Base-by-base conservation (phyloP, 2,329 filamentous ascomycete species). In the Tolypocladium amazonense region DNA sequence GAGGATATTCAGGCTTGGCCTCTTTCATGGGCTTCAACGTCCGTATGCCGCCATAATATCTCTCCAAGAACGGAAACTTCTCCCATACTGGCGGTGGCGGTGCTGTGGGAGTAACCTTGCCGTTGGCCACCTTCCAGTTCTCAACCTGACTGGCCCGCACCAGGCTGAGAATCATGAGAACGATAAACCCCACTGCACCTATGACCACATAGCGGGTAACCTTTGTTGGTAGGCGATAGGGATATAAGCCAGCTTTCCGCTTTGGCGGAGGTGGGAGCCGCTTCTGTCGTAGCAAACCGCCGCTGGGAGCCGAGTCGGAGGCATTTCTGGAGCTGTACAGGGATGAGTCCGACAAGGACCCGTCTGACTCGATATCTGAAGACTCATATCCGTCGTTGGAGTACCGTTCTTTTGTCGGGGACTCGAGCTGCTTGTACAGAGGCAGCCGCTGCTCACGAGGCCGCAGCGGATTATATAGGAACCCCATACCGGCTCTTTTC, bases 11-110 rank as follows among this genome's bases (percentile, higher is more conserved):
- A 0, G 92, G 88, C 12, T 81, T 77, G 65, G 92, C 93, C 56
- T 89, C 78, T 18, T 79, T 72, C 33, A 85, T 76, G 0, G 84
- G 74, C 0, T 89, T 83, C 62, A 99, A 70, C 0, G 83, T 88
- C 64, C 87, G 81, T 61, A 99, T 81, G 0, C 94, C 94, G 18
- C 92, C 93, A 71, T 97, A 94, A 71, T 97, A 99, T 63, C 92
- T 83, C 62, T 87, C 88, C 62, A 99, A 73, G 68, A 96, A 95
- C 0, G 86, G 85, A 70, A 96, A 97, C 12, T 82, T 83, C 71
- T 96, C 90, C 92, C 92, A 97, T 6, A 83, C 74, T 0, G 86
- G 84, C 15, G 90, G 89, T 25, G 85, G 83, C 0, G 83, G 73
- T 0, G 84, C 80, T 15, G 81, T 67, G 8, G 67, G 71, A 15